These are phyloP conservation scores for Ilex paraguariensis DNA, from an alignment of 305 asterid species.

Conservation along the genomic window DNA sequence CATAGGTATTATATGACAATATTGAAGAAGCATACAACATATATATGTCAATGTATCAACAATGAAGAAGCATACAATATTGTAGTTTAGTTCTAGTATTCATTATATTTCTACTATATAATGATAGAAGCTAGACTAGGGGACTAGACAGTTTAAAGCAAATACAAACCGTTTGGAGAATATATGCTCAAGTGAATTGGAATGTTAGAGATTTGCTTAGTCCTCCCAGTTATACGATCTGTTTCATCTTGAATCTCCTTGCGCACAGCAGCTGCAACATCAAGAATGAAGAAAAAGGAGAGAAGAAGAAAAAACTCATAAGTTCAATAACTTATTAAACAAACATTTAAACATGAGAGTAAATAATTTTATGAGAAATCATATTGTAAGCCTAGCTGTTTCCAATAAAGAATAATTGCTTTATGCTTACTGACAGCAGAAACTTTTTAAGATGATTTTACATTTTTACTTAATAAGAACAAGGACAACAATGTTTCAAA, in stretches of 20 bases:
- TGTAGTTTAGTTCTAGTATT: too few species aligned
- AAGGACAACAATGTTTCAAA: background rate
- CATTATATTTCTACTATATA: background rate
- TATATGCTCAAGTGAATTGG: slow-evolving; percentile 97
- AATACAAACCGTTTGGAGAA: slow-evolving; percentile 82
- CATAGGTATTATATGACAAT: too few species aligned
- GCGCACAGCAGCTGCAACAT: slow-evolving; percentile 79
- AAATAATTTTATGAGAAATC: too few species aligned
- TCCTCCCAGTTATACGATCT: slow-evolving; percentile 89
- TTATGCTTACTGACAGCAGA: background rate
- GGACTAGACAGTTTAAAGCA: slow-evolving; percentile 9
- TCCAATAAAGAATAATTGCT: too few species aligned
- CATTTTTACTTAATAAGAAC: background rate
- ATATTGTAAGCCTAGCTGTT: too few species aligned
- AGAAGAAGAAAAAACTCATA: too few species aligned
- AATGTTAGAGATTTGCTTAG: slow-evolving; percentile 75
- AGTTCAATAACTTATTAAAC: too few species aligned
- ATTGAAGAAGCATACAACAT: too few species aligned
- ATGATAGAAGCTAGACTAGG: slow-evolving; percentile 6
- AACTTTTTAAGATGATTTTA: background rate
- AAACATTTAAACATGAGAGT: too few species aligned
- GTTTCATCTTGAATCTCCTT: slow-evolving; percentile 95
- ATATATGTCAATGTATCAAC: too few species aligned
- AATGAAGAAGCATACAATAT: too few species aligned
- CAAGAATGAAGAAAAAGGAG: slow-evolving; percentile 15